Evolutionary conservation across 495 filamentous ascomycete species (phyloP), one percentile per base, ranked within the genome.

Genomic region (Neurospora sp.): DNA sequence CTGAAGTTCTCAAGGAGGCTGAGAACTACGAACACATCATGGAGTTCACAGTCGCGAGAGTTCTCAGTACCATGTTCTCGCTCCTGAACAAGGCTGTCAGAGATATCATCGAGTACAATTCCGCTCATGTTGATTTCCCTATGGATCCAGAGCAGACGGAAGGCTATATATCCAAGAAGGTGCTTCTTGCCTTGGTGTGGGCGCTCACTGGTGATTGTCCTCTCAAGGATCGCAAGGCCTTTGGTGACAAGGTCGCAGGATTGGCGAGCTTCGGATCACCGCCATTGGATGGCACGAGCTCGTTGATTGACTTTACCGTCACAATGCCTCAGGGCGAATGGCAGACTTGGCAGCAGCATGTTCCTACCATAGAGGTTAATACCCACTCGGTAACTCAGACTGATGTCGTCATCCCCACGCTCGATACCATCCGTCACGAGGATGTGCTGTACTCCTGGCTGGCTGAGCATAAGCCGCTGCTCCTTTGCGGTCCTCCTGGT

Each of bases 361-460:
- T 99, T 31, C 96, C 96, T 12, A 90, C 89, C 23, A 91, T 98
- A 75, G 96, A 99, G 79, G 92, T 98, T 81, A 97, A 98, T 78
- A 99, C 96, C 2, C 96, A 99, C 80, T 97, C 95, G 7, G 90
- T 98, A 77, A 97, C 92, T 3, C 93, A 98, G 81, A 98, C 96
- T 3, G 96, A 99, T 82, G 91, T 98, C 39, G 95, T 99, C 71
- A 98, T 99, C 76, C 96, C 96, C 8, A 99, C 96, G 4, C 83
- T 98, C 70, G 96, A 99, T 81, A 99, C 96, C 60, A 90, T 98
- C 46, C 93, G 96, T 40, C 96, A 99, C 77, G 96, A 99, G 83
- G 96, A 98, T 84, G 91, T 99, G 38, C 86, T 99, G 31, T 98
- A 99, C 84, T 98, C 96, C 20, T 99, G 96, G 96, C 88, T 99